These are phyloP conservation scores for Puccinia novopanici DNA, from an alignment of 1,284 basidiomycete species.

Conservation along the genomic window DNA sequence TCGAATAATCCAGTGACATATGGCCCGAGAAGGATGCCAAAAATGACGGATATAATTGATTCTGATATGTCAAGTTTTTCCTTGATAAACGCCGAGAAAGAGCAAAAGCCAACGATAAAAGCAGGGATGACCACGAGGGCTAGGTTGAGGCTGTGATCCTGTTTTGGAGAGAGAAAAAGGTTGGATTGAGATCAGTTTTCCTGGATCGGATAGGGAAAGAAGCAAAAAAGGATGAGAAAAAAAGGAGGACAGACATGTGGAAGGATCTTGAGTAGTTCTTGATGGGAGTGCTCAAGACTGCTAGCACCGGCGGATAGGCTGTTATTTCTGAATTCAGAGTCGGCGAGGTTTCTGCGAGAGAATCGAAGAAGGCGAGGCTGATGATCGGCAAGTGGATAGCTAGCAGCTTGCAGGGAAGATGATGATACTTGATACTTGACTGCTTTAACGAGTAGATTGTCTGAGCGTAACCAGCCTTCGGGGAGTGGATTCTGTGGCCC, in stretches of 20 bases:
- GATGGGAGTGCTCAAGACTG: constrained; percentile 13
- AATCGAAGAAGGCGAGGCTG: background rate
- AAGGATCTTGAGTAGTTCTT: constrained; percentile 11
- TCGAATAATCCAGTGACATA: constrained; percentile 82
- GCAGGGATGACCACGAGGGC: constrained; percentile 35
- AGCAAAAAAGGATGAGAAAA: background rate
- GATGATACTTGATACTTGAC: background rate
- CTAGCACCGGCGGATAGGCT: constrained; percentile 15
- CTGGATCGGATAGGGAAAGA: background rate
- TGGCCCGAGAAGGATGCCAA: constrained; percentile 88
- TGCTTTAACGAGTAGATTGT: background rate
- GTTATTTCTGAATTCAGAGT: constrained; percentile 9
- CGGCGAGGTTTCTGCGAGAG: background rate
- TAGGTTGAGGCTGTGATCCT: constrained; percentile 2
- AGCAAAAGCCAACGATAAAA: constrained; percentile 53
- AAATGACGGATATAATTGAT: constrained; percentile 90
- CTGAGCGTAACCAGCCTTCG: background rate
- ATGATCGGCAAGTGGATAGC: background rate
- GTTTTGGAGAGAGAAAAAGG: background rate
- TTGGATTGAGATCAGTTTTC: background rate
- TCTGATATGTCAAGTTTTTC: constrained; percentile 81
- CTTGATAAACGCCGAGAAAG: constrained; percentile 40
- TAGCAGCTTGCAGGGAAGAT: background rate
- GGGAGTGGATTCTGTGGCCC: background rate
- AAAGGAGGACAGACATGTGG: constrained; percentile 6